phyloP scores from a whole-genome alignment of 2,329 filamentous ascomycete species.

The Alternaria incomplexa region DNA sequence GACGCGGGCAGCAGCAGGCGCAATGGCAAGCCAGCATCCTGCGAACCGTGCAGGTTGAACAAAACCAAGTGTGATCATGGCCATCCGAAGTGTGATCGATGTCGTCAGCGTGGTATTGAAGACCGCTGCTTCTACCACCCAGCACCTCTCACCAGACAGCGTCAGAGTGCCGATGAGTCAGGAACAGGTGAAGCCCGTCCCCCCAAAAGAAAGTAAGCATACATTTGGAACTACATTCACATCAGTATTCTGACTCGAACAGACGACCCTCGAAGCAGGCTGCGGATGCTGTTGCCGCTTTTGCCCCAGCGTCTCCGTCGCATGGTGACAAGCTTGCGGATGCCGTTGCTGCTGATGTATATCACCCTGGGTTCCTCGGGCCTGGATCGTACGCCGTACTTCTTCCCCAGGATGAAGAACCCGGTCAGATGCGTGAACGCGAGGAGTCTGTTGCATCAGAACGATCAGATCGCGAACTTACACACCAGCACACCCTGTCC shows the following conservation, averaged over 20 bases:
- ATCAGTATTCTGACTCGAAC: neutral
- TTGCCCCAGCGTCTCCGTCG: slow-evolving; percentile 18
- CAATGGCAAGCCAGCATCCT: slow-evolving; percentile 43
- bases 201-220: slow-evolving; percentile 37
- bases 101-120: slow-evolving; percentile 40
- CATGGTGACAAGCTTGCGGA: slow-evolving; percentile 36
- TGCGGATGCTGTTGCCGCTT: slow-evolving; percentile 8
- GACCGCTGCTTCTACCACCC: slow-evolving; percentile 46
- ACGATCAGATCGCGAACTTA: slow-evolving; percentile 33
- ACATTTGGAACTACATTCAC: neutral
- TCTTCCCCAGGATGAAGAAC: slow-evolving; percentile 35
- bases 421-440: slow-evolving; percentile 19
- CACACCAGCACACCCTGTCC: slow-evolving; percentile 38
- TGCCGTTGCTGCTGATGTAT: slow-evolving; percentile 40
- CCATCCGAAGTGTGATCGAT: slow-evolving; percentile 41
- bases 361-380: slow-evolving; percentile 42
- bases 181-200: slow-evolving; percentile 23
- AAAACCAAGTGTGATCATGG: slow-evolving; percentile 44
- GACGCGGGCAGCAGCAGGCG: slow-evolving; percentile 35
- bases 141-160: slow-evolving; percentile 41
- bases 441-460: slow-evolving; percentile 35
- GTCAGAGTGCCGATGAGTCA: slow-evolving; percentile 17
- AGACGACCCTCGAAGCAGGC: slow-evolving; percentile 28
- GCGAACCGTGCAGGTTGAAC: slow-evolving; percentile 43
- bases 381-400: slow-evolving; percentile 42